Percentiles rank a stretch among this genome's conserved stretches.
These are phyloP conservation scores for Colletotrichum lupini DNA, from an alignment of 2,329 filamentous ascomycete species.

Conservation along the genomic window DNA sequence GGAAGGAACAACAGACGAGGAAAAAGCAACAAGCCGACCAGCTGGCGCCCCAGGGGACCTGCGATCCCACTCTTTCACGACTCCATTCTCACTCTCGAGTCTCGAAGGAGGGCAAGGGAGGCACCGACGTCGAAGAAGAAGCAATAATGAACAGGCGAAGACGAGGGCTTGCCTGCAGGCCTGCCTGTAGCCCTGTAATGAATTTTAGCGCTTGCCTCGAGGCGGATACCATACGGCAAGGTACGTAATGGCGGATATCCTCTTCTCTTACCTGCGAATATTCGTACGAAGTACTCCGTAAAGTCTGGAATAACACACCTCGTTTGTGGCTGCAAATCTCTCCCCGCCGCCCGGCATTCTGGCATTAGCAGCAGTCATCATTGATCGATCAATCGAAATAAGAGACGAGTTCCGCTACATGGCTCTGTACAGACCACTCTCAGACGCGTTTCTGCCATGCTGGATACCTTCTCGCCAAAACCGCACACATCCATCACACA, in stretches of 20 bases:
- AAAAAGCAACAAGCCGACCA: constrained; percentile 28
- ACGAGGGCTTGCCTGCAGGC: constrained; percentile 18
- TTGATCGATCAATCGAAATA: not conserved
- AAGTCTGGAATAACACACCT: not conserved
- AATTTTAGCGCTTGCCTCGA: not conserved
- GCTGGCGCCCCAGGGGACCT: constrained; percentile 1
- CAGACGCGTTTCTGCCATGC: not conserved
- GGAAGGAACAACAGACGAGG: constrained; percentile 23
- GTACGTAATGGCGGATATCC: constrained; percentile 4
- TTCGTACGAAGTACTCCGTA: not conserved
- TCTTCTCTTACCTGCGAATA: not conserved
- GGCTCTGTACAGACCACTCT: not conserved
- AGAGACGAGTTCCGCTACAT: not conserved
- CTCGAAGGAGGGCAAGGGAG: not conserved
- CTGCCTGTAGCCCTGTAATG: not conserved
- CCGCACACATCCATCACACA: not conserved
- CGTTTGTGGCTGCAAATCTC: not conserved
- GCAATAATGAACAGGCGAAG: constrained; percentile 12
- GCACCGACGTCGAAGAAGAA: constrained; percentile 3
- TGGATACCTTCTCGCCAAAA: not conserved
- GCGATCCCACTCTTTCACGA: not conserved
- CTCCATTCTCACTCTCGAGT: not conserved
- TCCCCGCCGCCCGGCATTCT: not conserved
- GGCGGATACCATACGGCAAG: not conserved
- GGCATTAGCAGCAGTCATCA: not conserved